These are phyloP conservation scores for Dicorynia guianensis DNA, from an alignment of 306 rosid species.

Conservation along the genomic window DNA sequence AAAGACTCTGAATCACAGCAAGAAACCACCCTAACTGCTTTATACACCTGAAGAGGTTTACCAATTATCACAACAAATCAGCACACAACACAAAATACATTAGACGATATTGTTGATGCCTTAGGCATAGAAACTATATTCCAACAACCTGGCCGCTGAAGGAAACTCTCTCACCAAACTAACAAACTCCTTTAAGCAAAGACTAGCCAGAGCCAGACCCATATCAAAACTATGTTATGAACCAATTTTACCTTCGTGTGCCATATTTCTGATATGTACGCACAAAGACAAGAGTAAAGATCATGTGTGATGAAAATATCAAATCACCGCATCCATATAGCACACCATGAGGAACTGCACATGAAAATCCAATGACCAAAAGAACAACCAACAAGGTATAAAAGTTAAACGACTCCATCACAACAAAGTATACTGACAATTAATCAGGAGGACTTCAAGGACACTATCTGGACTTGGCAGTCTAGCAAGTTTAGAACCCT, in stretches of 20 bases:
- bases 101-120: not conserved
- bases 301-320: slow-evolving; percentile 99
- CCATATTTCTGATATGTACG: slow-evolving; percentile 93
- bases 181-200: slow-evolving; percentile 1
- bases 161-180: not conserved
- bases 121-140: slow-evolving; percentile 1
- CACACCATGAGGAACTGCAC: slow-evolving; percentile 89
- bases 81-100: slow-evolving; percentile 7
- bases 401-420: slow-evolving; percentile 29
- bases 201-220: not conserved
- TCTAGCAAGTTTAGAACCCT: slow-evolving; percentile 92
- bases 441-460: slow-evolving; percentile 75
- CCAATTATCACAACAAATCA: slow-evolving; percentile 39
- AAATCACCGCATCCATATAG: slow-evolving; percentile 96
- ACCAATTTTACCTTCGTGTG: slow-evolving; percentile 62
- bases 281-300: slow-evolving; percentile 86
- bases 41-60: slow-evolving; percentile 57
- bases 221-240: not conserved
- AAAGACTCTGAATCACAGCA: slow-evolving; percentile 81
- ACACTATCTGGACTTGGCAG: slow-evolving; percentile 81
- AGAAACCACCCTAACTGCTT: slow-evolving; percentile 92
- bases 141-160: slow-evolving; percentile 11
- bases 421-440: slow-evolving; percentile 58
- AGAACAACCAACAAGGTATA: not conserved
- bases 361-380: slow-evolving; percentile 37